phyloP scores from a whole-genome alignment of 2,329 filamentous ascomycete species.

The Xylariomycetidae sp. region DNA sequence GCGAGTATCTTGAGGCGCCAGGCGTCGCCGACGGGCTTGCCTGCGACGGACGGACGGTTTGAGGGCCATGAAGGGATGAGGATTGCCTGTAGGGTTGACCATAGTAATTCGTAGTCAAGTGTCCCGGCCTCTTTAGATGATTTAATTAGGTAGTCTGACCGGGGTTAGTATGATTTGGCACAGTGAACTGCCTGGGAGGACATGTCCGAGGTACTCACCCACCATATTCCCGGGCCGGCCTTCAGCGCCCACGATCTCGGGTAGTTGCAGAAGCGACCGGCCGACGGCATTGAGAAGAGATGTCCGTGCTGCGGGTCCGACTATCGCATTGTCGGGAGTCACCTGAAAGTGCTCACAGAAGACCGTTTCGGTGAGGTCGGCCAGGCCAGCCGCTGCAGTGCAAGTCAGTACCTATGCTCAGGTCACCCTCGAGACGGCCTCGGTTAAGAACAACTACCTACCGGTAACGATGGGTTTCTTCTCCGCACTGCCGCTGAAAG shows the following conservation, averaged over 20 bases:
- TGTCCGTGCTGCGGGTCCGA: slow-evolving; percentile 79
- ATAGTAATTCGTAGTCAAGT: slow-evolving; percentile 84
- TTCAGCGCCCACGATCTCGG: slow-evolving; percentile 78
- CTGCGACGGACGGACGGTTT: slow-evolving; percentile 81
- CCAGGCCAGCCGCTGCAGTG: too few species aligned
- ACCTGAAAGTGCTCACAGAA: slow-evolving; percentile 7
- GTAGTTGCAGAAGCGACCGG: slow-evolving; percentile 68
- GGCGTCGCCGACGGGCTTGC: slow-evolving; percentile 82
- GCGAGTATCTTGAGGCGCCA: slow-evolving; percentile 54
- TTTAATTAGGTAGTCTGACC: slow-evolving; percentile 79
- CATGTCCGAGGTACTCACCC: slow-evolving; percentile 48
- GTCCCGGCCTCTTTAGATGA: slow-evolving; percentile 83
- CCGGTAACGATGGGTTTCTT: too few species aligned
- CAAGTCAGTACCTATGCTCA: too few species aligned
- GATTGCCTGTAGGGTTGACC: slow-evolving; percentile 85
- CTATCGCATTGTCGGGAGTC: slow-evolving; percentile 54
- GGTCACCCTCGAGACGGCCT: too few species aligned
- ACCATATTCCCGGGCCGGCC: slow-evolving; percentile 91
- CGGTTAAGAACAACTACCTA: background rate
- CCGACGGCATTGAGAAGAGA: slow-evolving; percentile 72
- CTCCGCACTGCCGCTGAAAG: too few species aligned
- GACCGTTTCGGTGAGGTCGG: too few species aligned
- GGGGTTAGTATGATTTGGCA: slow-evolving; percentile 7
- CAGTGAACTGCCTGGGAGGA: background rate
- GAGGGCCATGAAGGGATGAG: slow-evolving; percentile 84